Conservation (phyloP, 1,139 yeast species). For the Protomyces arabidopsidicola region DNA sequence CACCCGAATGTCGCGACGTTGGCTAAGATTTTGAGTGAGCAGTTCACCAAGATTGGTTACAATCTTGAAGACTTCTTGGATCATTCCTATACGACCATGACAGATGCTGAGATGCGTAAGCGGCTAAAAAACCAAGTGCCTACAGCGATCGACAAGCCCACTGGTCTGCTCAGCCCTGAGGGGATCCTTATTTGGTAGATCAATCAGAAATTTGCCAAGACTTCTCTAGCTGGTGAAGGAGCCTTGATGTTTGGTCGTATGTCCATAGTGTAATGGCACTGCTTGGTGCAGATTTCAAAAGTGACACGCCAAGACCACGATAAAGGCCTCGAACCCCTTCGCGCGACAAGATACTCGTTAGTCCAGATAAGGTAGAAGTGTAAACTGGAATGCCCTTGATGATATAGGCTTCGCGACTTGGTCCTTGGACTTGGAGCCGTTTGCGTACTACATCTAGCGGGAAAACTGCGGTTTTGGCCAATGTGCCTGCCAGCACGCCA, state of each 20-base stretch:
- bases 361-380: conserved; percentile 53
- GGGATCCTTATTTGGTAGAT: neutral
- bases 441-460: conserved; percentile 83
- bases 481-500: conserved; percentile 71
- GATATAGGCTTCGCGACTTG: conserved; percentile 33
- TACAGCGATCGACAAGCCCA: conserved; percentile 55
- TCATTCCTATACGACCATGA: conserved; percentile 73
- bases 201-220: neutral
- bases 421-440: conserved; percentile 62
- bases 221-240: neutral
- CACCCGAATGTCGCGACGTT: conserved; percentile 93
- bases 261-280: conserved; percentile 60
- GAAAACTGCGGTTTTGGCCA: conserved; percentile 68
- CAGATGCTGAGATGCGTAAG: conserved; percentile 70
- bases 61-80: conserved; percentile 91
- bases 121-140: conserved; percentile 68
- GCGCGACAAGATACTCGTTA: conserved; percentile 53
- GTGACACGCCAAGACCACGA: conserved; percentile 61
- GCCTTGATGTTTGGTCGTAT: conserved; percentile 47
- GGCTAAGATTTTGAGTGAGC: conserved; percentile 82
- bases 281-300: conserved; percentile 66
- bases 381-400: conserved; percentile 29
- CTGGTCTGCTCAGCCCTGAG: neutral
- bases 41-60: conserved; percentile 79
- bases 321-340: conserved; percentile 64